Evolutionary conservation across 495 filamentous ascomycete species (phyloP), one percentile per base, ranked within the genome.

Genomic region (Tuber melanosporum): DNA sequence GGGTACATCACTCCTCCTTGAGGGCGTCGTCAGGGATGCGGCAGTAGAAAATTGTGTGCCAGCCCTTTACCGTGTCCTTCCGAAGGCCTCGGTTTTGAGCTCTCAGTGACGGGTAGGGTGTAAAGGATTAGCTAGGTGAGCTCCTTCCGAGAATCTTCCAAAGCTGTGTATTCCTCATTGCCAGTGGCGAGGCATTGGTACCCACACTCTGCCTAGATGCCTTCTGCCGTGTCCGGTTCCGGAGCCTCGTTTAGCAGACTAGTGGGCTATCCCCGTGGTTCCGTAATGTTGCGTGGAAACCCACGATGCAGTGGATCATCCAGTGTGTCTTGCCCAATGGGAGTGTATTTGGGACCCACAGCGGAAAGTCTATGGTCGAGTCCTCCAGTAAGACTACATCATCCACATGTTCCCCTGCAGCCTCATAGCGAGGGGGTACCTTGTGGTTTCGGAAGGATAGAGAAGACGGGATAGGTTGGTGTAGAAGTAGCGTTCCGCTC

Each of bases 161-260:
- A 79, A 20, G 71, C 47, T 36, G 77, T 75, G 73, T 83, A 85
- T 75, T 88, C 87, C 9, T 77, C 78, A 2, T 80, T 77, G 15
- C 86, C 81, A 0, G 87, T 87, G 9, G 83, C 85, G 10, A 87
- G 85, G 76, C 87, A 87, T 44, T 85, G 87, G 76, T 87, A 87
- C 0, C 86, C 85, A 2, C 86, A 85, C 45, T 86, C 84, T 49
- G 83, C 73, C 87, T 86, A 88, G 1, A 88, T 75, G 47, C 83
- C 82, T 17, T 74, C 73, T 10, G 77, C 82, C 1, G 46, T 62
- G 4, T 75, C 41, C 12, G 17, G 74, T 22, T 15, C 74, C 71
- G 76, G 79, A 45, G 85, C 86, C 52, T 85, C 80, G 5, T 85
- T 81, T 44, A 85, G 85, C 7, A 74, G 2, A 86, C 52, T 9